Conservation (phyloP, 306 rosid genomes). For the Morella rubra region DNA sequence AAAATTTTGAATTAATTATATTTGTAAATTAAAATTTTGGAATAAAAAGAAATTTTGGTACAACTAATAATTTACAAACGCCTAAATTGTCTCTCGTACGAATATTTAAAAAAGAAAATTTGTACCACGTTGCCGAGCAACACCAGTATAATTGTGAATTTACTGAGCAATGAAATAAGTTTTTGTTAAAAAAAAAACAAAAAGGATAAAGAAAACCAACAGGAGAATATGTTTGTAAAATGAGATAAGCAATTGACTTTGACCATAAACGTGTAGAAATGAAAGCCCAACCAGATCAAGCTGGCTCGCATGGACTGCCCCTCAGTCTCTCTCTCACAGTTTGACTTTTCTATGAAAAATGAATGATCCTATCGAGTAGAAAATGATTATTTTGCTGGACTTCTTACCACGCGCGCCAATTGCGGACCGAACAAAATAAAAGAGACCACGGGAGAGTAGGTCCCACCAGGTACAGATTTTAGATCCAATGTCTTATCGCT, state of each 20-base stretch:
- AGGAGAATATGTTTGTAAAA: not conserved
- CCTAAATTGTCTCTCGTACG: too few species aligned
- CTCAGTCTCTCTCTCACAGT: not conserved
- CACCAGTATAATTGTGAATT: too few species aligned
- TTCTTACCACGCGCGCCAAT: constrained; percentile 6
- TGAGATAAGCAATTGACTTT: not conserved
- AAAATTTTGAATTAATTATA: too few species aligned
- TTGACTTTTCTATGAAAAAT: constrained; percentile 27
- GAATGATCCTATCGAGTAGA: not conserved
- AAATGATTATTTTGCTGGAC: not conserved
- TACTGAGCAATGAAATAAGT: not conserved
- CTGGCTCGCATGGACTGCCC: constrained; percentile 13
- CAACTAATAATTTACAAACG: too few species aligned
- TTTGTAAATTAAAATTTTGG: too few species aligned
- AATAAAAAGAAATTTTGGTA: too few species aligned
- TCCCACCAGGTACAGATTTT: not conserved
- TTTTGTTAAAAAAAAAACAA: not conserved
- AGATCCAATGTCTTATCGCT: not conserved
- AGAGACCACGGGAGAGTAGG: not conserved
- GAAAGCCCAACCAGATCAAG: constrained; percentile 5
- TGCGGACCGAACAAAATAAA: not conserved
- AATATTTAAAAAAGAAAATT: too few species aligned
- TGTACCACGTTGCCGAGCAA: too few species aligned
- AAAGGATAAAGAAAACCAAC: not conserved
- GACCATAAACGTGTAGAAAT: not conserved